Percentiles rank a stretch among this genome's conserved stretches.
These are phyloP conservation scores for Onygenales sp. DNA, from an alignment of 2,329 filamentous ascomycete species.

Conservation along the genomic window DNA sequence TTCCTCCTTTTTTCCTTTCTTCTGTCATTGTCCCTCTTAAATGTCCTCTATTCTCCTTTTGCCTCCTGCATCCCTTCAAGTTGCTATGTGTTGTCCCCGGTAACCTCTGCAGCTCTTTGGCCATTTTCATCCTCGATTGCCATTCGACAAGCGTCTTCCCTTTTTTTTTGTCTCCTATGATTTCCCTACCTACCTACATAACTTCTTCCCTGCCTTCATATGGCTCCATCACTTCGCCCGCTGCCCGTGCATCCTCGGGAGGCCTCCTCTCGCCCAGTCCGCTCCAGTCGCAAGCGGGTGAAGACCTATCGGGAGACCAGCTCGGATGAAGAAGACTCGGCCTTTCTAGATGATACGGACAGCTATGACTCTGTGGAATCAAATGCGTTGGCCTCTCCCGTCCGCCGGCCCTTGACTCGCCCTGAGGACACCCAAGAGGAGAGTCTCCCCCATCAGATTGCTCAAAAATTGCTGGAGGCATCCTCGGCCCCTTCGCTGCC, in stretches of 20 bases:
- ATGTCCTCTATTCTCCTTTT: too few relatives aligned
- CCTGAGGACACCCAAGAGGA: neutral
- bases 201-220: conserved; percentile 6
- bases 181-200: neutral
- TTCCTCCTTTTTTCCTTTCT: too few relatives aligned
- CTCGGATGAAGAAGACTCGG: conserved; percentile 19
- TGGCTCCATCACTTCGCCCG: conserved; percentile 21
- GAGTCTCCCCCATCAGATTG: neutral
- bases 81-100: too few relatives aligned
- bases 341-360: conserved; percentile 5
- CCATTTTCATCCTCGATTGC: conserved; percentile 19
- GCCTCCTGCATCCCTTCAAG: too few relatives aligned
- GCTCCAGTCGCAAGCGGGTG: conserved; percentile 26
- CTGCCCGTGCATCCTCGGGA: conserved; percentile 5
- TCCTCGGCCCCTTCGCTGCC: neutral
- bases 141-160: conserved; percentile 25
- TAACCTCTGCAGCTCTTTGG: neutral
- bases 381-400: neutral
- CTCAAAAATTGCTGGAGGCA: neutral
- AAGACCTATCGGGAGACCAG: conserved; percentile 30
- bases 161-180: neutral
- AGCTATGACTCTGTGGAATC: neutral
- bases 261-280: conserved; percentile 23
- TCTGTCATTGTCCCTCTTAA: too few relatives aligned
- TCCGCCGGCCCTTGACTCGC: conserved; percentile 2